A percentile compares a stretch with the other conserved stretches of the same genome.
These are phyloP conservation scores for Acidiella bohemica DNA, from an alignment of 495 filamentous ascomycete species.

Conservation along the genomic window DNA sequence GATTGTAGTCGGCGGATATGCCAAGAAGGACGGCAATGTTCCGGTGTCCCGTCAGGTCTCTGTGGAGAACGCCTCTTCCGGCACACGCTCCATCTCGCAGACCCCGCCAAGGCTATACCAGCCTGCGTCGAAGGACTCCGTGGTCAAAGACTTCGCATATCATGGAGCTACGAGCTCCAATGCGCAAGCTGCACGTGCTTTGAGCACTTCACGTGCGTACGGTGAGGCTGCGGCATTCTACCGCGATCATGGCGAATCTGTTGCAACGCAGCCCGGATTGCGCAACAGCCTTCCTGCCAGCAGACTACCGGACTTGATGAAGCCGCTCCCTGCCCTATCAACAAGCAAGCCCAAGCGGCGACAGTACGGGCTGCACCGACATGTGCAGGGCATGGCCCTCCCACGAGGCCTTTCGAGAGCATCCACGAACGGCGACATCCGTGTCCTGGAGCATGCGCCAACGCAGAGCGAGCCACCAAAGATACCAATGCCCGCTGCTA, in stretches of 20 bases:
- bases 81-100: constrained; percentile 2
- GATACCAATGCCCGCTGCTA: not conserved
- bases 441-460: constrained; percentile 5
- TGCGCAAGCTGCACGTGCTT: constrained; percentile 1
- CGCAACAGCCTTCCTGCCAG: constrained; percentile 21
- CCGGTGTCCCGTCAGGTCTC: not conserved
- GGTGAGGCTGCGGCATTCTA: constrained; percentile 48
- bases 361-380: too few species aligned
- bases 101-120: constrained; percentile 19
- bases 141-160: constrained; percentile 21
- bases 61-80: not conserved
- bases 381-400: too few species aligned
- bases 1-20: constrained; percentile 3
- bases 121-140: constrained; percentile 16
- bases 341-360: too few species aligned
- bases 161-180: not conserved
- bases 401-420: too few species aligned
- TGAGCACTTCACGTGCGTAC: not conserved
- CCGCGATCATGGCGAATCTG: constrained; percentile 49
- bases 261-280: constrained; percentile 46
- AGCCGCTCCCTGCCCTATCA: too few species aligned
- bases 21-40: constrained; percentile 4
- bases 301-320: too few species aligned
- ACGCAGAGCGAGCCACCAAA: constrained; percentile 1
- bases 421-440: not conserved